Evolutionary conservation across 768 basidiomycete genomes (phyloP).

Genomic region (Boletus rex-veris): DNA sequence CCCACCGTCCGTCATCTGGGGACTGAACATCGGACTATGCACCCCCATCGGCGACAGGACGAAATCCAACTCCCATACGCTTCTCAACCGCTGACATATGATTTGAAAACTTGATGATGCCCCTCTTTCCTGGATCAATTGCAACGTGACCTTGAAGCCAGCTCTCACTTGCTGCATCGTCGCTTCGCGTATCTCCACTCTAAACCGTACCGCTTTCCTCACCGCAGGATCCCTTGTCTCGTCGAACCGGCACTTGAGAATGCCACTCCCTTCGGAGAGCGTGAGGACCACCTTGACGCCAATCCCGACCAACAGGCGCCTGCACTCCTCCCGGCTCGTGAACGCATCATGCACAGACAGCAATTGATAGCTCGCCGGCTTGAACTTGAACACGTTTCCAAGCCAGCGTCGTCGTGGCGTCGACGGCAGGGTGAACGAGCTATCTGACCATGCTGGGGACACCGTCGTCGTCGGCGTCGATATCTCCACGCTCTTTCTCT

Average conservation of each 20-base stretch:
- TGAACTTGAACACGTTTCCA: slow-evolving; percentile 83
- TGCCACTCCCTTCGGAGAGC: slow-evolving; percentile 56
- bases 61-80: slow-evolving; percentile 67
- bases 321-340: slow-evolving; percentile 71
- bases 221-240: slow-evolving; percentile 57
- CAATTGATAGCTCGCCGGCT: slow-evolving; percentile 57
- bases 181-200: slow-evolving; percentile 64
- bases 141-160: slow-evolving; percentile 56
- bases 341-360: slow-evolving; percentile 56
- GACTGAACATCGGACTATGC: slow-evolving; percentile 26
- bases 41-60: slow-evolving; percentile 17
- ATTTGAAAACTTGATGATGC: slow-evolving; percentile 78
- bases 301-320: slow-evolving; percentile 65
- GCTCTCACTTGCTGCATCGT: slow-evolving; percentile 39
- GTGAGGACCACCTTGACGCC: slow-evolving; percentile 67
- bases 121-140: slow-evolving; percentile 82
- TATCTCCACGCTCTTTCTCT: slow-evolving; percentile 19
- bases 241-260: slow-evolving; percentile 75
- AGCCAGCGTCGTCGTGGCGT: slow-evolving; percentile 72
- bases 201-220: slow-evolving; percentile 75
- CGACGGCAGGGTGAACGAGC: slow-evolving; percentile 42
- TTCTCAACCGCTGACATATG: slow-evolving; percentile 60
- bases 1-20: slow-evolving; percentile 26
- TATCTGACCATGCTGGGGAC: slow-evolving; percentile 46
- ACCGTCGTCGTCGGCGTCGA: slow-evolving; percentile 17